Percentiles rank a stretch among this genome's conserved stretches.
Evolutionary conservation across 257 asterid species (phyloP).

Genomic region (Craterostigma plantagineum): DNA sequence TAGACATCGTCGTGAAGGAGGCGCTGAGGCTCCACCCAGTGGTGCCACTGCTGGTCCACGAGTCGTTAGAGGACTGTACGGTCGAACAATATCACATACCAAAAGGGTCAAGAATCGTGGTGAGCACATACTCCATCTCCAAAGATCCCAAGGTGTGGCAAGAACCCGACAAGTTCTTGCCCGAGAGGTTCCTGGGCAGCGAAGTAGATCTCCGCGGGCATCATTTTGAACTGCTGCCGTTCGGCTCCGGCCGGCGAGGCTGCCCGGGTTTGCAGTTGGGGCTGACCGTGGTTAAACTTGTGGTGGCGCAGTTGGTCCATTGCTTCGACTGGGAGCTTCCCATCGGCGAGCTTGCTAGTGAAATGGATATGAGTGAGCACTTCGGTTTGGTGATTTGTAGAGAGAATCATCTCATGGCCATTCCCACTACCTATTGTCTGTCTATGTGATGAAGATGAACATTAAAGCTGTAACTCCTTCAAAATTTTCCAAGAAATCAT

Average conservation of each 20-base stretch:
- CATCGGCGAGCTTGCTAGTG: conserved; percentile 3
- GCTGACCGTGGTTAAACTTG: conserved; percentile 7
- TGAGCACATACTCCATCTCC: conserved; percentile 18
- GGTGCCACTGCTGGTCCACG: conserved; percentile 15
- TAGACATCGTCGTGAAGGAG: conserved; percentile 19
- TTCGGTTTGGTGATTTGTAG: no score
- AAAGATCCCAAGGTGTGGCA: conserved; percentile 19
- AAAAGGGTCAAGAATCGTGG: conserved; percentile 10
- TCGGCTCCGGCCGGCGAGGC: conserved; percentile 18
- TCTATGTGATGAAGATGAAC: no score
- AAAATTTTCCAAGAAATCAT: no score
- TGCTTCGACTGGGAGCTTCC: conserved; percentile 25
- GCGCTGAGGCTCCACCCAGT: conserved; percentile 17
- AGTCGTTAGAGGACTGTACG: conserved; percentile 16
- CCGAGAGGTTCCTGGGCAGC: conserved; percentile 15
- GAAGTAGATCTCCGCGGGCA: conserved; percentile 11
- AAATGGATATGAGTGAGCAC: conserved; percentile 14
- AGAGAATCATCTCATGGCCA: no score
- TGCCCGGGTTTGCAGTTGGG: conserved; percentile 23
- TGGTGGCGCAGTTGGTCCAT: conserved; percentile 18
- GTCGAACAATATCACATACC: conserved; percentile 15
- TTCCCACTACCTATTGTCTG: no score
- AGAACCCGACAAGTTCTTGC: conserved; percentile 11
- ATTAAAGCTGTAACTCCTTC: no score
- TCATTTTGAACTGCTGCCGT: conserved; percentile 11